Base-by-base conservation (phyloP, 140 eudicot genomes). In the Oenanthe javanica region DNA sequence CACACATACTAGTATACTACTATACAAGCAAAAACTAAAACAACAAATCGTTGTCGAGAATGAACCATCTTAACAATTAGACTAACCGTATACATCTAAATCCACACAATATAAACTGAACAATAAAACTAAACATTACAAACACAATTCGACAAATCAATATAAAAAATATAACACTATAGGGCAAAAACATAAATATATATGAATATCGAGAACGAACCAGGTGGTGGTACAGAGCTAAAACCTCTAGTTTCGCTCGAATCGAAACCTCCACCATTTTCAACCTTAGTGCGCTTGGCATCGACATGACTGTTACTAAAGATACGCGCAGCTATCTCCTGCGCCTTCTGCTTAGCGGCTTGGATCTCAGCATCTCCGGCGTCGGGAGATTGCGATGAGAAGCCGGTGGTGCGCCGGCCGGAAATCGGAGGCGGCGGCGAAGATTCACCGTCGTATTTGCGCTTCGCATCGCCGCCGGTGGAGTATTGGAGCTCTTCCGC, bases 251-350 rank as follows among this genome's bases (percentile, higher is more conserved):
- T 43, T 14, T 87, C 93, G 25, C 57, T 71, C 6, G 87, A 75
- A 78, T 89, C 96, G 55, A 61, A 89, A 5, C 91, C 93, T 14
- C 89, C 88, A 11, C 89, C 94, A 79, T 92, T 91, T 15, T 95
- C 99, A 72, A 88, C 86, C 87, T 90, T 91, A 59, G 96, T 90
- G 9, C 97, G 92, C 75, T 95, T 95, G 1, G 97, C 90, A 43
- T 92, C 99, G 16, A 25, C 78, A 4, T 40, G 15, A 71, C 93
- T 87, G 82, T 69, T 84, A 73, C 78, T 90, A 51, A 89, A 84
- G 55, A 92, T 27, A 25, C 96, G 87, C 51, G 90, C 89, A 19
- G 99, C 99, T 79, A 94, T 90, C 88, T 89, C 92, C 84, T 92
- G 97, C 5, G 94, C 92, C 83, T 73, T 83, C 87, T 92, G 97